A percentile compares a stretch with the other conserved stretches of the same genome.
These are phyloP conservation scores for Fraxinus sp. DNA, from an alignment of 305 asterid genomes.

Conservation along the genomic window DNA sequence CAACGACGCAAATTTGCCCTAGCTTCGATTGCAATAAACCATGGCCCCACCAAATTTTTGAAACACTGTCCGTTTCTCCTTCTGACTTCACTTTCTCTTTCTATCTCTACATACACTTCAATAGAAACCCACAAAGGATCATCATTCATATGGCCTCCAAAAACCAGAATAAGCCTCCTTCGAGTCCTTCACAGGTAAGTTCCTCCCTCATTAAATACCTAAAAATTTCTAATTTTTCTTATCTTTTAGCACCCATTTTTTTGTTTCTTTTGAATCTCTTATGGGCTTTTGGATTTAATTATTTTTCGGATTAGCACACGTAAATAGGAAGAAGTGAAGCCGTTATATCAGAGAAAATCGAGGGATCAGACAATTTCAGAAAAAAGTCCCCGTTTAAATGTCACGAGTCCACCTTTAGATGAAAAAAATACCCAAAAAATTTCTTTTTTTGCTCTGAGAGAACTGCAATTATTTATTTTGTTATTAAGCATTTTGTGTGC, in stretches of 20 bases:
- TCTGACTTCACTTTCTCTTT: constrained; percentile 13
- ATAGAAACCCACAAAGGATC: constrained; percentile 9
- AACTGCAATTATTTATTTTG: not conserved
- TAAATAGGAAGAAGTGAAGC: not conserved
- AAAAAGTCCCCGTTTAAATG: not conserved
- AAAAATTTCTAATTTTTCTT: not conserved
- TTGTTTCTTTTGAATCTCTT: not conserved
- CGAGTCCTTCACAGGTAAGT: constrained; percentile 44
- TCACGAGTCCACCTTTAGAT: not conserved
- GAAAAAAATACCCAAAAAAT: not conserved
- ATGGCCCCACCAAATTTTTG: constrained; percentile 39
- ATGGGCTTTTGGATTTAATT: not conserved
- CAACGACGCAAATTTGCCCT: constrained; percentile 27
- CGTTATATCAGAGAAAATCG: not conserved
- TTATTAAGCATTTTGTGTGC: not conserved
- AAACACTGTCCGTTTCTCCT: constrained; percentile 17
- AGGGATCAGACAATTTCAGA: not conserved
- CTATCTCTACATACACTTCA: constrained; percentile 6
- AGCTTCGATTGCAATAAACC: constrained; percentile 47
- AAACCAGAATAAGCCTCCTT: constrained; percentile 54
- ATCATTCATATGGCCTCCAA: constrained; percentile 45
- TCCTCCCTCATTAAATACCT: not conserved
- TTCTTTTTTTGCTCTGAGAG: not conserved
- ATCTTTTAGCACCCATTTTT: not conserved
- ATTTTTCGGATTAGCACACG: not conserved